Conservation (phyloP, 179 eudicot species). For the Drosera spatulata region DNA sequence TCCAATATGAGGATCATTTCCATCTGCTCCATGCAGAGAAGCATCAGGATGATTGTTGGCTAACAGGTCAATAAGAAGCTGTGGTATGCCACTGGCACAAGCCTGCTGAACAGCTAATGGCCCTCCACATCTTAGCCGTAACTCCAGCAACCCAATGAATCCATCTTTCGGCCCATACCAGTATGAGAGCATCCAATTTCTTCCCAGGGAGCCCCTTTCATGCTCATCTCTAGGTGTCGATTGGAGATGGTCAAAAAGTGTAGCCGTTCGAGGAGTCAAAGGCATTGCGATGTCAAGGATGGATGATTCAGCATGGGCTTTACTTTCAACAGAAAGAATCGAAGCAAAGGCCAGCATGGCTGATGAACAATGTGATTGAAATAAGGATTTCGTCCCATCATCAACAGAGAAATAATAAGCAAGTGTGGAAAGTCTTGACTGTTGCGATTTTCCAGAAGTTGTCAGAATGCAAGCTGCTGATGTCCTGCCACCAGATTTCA, state of each 20-base stretch:
- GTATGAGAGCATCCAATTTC: slow-evolving; percentile 48
- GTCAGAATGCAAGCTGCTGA: slow-evolving; percentile 77
- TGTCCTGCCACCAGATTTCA: slow-evolving; percentile 78
- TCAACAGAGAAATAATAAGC: slow-evolving; percentile 68
- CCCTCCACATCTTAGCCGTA: slow-evolving; percentile 81
- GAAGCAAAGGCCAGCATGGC: slow-evolving; percentile 94
- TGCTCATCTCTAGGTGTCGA: slow-evolving; percentile 25
- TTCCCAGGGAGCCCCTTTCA: slow-evolving; percentile 18
- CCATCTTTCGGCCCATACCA: slow-evolving; percentile 97
- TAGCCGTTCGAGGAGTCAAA: slow-evolving; percentile 70
- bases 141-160: slow-evolving; percentile 74
- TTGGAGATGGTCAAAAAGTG: slow-evolving; percentile 71
- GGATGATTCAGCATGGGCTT: slow-evolving; percentile 37
- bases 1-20: slow-evolving; percentile 40
- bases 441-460: slow-evolving; percentile 68
- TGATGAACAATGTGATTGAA: slow-evolving; percentile 59
- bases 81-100: slow-evolving; percentile 97
- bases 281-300: slow-evolving; percentile 69
- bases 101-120: slow-evolving; percentile 81
- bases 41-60: slow-evolving; percentile 16
- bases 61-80: slow-evolving; percentile 62
- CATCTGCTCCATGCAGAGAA: slow-evolving; percentile 28
- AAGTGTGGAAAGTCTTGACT: slow-evolving; percentile 70
- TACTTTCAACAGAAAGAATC: slow-evolving; percentile 65
- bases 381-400: slow-evolving; percentile 45